Base-by-base conservation (phyloP, 2,329 filamentous ascomycete species). In the Cladosporium oxysporum region DNA sequence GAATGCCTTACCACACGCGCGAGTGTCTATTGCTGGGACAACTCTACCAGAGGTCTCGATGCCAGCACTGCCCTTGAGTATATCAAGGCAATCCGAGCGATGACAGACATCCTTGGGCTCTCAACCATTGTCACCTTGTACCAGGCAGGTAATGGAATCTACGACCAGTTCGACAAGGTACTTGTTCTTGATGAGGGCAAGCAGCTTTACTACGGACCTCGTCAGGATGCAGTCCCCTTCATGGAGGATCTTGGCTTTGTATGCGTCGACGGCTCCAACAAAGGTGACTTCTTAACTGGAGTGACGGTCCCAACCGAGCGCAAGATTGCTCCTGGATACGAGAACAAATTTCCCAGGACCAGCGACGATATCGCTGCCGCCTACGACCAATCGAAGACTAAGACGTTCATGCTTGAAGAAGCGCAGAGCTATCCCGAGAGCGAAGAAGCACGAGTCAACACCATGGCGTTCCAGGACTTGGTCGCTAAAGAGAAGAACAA, bases 121-220 rank as follows among this genome's bases (percentile, higher is more conserved):
- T 79, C 86, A 0, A 84, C 86, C 0, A 85, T 90, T 57, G 86
- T 89, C 14, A 89, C 87, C 0, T 79, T 90, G 0, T 91, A 91
- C 73, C 89, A 91, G 72, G 88, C 89, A 2, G 87, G 87, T 6
- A 89, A 91, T 64, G 87, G 84, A 33, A 90, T 91, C 66, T 90
- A 90, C 73, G 80, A 89, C 28, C 81, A 88, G 0, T 91, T 91
- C 72, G 88, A 91, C 73, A 91, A 91, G 72, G 88, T 90, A 0
- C 80, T 91, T 0, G 83, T 91, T 11, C 81, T 91, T 2, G 88
- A 91, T 55, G 83, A 87, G 66, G 89, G 89, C 58, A 86, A 87
- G 67, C 76, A 91, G 69, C 82, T 90, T 50, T 91, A 84, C 78
- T 90, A 89, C 69, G 89, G 89, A 0, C 83, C 87, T 0, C 79